phyloP scores from a whole-genome alignment of 1,139 yeast species.

The Yamadazyma aaseri region DNA sequence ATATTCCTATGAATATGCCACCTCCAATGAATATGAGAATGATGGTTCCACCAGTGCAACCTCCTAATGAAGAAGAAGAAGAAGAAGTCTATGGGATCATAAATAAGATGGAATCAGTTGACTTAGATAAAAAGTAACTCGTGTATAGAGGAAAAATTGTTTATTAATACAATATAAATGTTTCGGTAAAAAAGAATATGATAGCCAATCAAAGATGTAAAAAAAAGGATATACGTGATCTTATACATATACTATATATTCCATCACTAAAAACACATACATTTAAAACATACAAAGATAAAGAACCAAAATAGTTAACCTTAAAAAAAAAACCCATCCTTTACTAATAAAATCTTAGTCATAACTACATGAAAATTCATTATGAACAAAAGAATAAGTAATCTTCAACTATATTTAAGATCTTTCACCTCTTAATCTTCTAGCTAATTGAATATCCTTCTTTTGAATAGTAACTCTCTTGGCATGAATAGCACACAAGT shows the following conservation, averaged over 20 bases:
- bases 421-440: conserved; percentile 57
- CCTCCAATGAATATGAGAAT: conserved; percentile 3
- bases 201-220: no score
- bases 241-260: not conserved
- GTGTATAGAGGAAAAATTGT: no score
- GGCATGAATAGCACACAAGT: conserved; percentile 55
- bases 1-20: conserved; percentile 4
- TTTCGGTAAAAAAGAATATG: no score
- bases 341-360: no score
- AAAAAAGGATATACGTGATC: no score
- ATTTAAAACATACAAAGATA: conserved; percentile 1
- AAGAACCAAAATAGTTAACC: no score
- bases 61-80: conserved; percentile 1
- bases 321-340: no score
- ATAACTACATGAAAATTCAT: no score
- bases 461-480: conserved; percentile 54
- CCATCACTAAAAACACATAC: conserved; percentile 1
- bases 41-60: conserved; percentile 4
- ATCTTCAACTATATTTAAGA: conserved; percentile 21
- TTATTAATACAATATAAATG: no score
- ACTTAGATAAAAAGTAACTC: conserved; percentile 4
- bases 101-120: conserved; percentile 9
- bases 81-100: conserved; percentile 5
- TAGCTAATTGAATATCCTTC: conserved; percentile 54
- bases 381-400: no score